These are phyloP conservation scores for Emmonsia crescens DNA, from an alignment of 2,329 filamentous ascomycete genomes.

Conservation along the genomic window DNA sequence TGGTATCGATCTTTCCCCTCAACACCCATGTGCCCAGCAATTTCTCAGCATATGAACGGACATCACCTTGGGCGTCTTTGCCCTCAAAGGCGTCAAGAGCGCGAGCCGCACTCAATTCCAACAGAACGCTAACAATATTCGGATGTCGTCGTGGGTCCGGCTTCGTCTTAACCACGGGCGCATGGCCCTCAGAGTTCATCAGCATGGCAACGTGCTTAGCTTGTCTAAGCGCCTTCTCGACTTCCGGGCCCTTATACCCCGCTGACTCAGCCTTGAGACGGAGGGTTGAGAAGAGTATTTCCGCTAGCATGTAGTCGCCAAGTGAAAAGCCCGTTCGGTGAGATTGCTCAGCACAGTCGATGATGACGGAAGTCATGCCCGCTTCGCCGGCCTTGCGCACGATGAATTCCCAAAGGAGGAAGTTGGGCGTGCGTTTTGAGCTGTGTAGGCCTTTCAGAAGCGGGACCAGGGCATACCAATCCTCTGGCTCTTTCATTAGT, in stretches of 20 bases:
- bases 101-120: constrained; percentile 37
- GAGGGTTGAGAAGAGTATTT: constrained; percentile 28
- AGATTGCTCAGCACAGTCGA: constrained; percentile 28
- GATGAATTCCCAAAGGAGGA: constrained; percentile 24
- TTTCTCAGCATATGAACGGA: constrained; percentile 30
- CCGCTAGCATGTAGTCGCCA: constrained; percentile 19
- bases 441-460: constrained; percentile 30
- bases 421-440: constrained; percentile 19
- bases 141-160: constrained; percentile 30
- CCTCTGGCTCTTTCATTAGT: constrained; percentile 27
- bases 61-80: constrained; percentile 32
- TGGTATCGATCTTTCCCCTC: constrained; percentile 17
- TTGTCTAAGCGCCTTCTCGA: constrained; percentile 22
- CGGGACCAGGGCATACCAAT: constrained; percentile 33
- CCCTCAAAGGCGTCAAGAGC: constrained; percentile 27
- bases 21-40: constrained; percentile 25
- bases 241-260: constrained; percentile 24
- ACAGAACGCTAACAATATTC: constrained; percentile 32
- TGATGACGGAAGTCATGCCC: constrained; percentile 25
- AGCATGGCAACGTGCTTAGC: constrained; percentile 26
- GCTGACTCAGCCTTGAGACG: constrained; percentile 25
- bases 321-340: constrained; percentile 28
- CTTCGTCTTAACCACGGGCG: constrained; percentile 11
- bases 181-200: constrained; percentile 28
- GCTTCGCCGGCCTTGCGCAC: constrained; percentile 28